These are phyloP conservation scores for Hippophae tibetana DNA, from an alignment of 306 rosid genomes.

Conservation along the genomic window DNA sequence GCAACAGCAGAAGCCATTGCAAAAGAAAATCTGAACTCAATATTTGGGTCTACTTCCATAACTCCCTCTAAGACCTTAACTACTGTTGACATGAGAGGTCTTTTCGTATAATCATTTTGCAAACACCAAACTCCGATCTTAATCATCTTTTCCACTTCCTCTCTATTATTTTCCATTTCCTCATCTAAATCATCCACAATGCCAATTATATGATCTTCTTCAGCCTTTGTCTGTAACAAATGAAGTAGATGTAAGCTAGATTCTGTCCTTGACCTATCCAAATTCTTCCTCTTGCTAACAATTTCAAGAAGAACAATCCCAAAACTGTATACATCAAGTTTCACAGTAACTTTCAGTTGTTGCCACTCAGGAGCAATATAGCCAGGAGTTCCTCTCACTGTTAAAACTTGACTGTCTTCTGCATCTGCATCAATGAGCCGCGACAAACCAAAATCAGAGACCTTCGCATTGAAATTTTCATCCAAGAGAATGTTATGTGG, in stretches of 20 bases:
- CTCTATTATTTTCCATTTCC: constrained; percentile 3
- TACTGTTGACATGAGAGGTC: constrained; percentile 17
- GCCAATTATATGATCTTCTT: constrained; percentile 1
- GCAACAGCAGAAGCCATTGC: constrained; percentile 6
- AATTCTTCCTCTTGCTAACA: constrained; percentile 8
- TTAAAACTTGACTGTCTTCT: constrained; percentile 7
- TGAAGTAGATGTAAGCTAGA: constrained; percentile 9
- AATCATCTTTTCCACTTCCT: constrained; percentile 16
- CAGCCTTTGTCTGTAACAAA: constrained; percentile 10
- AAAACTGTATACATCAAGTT: constrained; percentile 10
- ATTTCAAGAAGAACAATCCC: constrained; percentile 18
- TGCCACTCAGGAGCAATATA: constrained; percentile 18
- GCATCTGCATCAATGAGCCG: constrained; percentile 6
- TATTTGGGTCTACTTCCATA: constrained; percentile 8
- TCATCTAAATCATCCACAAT: constrained; percentile 14
- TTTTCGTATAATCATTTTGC: constrained; percentile 8
- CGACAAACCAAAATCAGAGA: constrained; percentile 13
- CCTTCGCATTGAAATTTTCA: constrained; percentile 16
- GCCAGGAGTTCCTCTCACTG: constrained; percentile 17
- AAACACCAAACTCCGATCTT: constrained; percentile 17
- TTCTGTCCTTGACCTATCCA: background rate
- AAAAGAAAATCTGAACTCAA: constrained; percentile 8
- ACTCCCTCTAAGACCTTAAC: constrained; percentile 19
- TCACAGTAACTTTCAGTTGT: constrained; percentile 13
- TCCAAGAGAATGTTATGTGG: constrained; percentile 17